Conservation (phyloP, 352 stramenopile species). For the Hyaloperonospora brassicae region DNA sequence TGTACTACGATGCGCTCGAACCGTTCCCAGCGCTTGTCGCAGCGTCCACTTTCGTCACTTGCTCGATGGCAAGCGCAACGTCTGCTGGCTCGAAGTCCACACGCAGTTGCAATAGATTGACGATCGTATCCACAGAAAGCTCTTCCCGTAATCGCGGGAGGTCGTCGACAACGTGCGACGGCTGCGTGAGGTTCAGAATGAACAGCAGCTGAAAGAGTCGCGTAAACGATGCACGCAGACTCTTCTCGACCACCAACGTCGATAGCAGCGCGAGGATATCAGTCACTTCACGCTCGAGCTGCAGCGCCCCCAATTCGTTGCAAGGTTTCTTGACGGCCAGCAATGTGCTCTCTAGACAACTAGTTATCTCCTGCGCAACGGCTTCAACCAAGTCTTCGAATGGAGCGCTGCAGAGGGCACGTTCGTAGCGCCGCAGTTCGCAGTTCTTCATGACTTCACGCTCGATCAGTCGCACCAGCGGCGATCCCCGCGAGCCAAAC, state of each 20-base stretch:
- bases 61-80: conserved; percentile 32
- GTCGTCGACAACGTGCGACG: conserved; percentile 64
- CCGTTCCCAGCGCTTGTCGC: too few relatives aligned
- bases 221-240: conserved; percentile 57
- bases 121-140: conserved; percentile 41
- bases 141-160: conserved; percentile 40
- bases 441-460: conserved; percentile 61
- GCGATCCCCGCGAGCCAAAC: conserved; percentile 50
- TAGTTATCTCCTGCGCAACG: conserved; percentile 49
- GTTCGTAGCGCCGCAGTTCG: conserved; percentile 52
- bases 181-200: conserved; percentile 74
- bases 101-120: conserved; percentile 51
- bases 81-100: conserved; percentile 60
- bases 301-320: conserved; percentile 73
- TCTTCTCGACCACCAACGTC: conserved; percentile 43
- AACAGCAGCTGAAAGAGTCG: conserved; percentile 73
- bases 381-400: conserved; percentile 67
- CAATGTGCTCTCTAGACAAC: conserved; percentile 47
- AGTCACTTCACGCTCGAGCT: conserved; percentile 68
- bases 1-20: too few relatives aligned
- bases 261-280: conserved; percentile 51
- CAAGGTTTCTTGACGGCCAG: conserved; percentile 50
- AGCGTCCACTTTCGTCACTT: conserved; percentile 13
- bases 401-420: conserved; percentile 39
- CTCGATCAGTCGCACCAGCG: conserved; percentile 57